phyloP scores from a whole-genome alignment of 108 stramenopile species.

The Schizochytrium sp. region DNA sequence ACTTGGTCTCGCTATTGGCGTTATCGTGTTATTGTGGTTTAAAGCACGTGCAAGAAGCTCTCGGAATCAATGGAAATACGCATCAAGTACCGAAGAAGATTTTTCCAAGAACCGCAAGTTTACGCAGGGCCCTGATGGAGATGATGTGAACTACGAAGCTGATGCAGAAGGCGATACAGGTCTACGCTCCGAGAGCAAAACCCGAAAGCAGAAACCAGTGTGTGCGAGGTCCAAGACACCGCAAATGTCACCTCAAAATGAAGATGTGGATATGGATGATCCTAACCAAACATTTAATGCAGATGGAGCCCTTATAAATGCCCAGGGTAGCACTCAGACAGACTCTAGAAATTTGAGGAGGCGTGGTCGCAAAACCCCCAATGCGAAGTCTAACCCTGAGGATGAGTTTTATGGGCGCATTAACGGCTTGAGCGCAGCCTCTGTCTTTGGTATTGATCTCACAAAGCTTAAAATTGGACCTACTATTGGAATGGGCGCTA shows the following conservation, averaged over 20 bases:
- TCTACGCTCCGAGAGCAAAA: neutral
- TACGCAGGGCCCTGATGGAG: neutral
- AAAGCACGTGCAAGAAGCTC: too few species aligned
- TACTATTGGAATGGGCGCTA: constrained; percentile 47
- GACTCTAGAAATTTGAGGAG: neutral
- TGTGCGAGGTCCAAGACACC: neutral
- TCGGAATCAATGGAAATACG: too few species aligned
- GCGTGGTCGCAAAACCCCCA: neutral
- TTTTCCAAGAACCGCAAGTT: too few species aligned
- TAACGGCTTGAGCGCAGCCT: neutral
- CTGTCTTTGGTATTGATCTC: constrained; percentile 52
- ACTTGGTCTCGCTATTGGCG: too few species aligned
- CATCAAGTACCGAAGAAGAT: too few species aligned
- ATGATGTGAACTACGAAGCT: constrained; percentile 6
- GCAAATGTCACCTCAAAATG: neutral
- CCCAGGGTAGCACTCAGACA: neutral
- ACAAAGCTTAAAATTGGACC: constrained; percentile 33
- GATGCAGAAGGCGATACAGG: neutral
- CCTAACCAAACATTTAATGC: neutral
- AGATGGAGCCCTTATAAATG: neutral
- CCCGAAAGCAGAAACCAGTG: neutral
- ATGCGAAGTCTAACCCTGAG: neutral
- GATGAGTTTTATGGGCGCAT: neutral
- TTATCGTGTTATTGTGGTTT: too few species aligned
- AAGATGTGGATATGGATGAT: neutral